These are phyloP conservation scores for Globisporangium perplexum DNA, from an alignment of 352 stramenopile genomes.

Conservation along the genomic window DNA sequence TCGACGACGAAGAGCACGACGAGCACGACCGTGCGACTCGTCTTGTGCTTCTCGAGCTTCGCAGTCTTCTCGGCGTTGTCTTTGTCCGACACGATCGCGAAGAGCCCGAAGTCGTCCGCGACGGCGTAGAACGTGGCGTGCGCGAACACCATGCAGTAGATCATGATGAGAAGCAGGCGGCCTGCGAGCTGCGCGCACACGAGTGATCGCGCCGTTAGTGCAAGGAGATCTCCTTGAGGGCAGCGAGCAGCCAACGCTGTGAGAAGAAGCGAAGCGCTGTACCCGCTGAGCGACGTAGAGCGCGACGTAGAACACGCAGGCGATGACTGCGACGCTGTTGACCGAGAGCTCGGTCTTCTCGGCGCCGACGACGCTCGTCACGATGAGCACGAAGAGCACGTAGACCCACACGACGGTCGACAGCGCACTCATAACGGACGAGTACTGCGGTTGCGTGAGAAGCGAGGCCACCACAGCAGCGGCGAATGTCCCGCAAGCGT, in stretches of 20 bases:
- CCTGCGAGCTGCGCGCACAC: constrained; percentile 2
- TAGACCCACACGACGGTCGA: constrained; percentile 18
- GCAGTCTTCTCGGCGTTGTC: neutral
- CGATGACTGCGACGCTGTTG: constrained; percentile 16
- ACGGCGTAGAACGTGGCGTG: constrained; percentile 21
- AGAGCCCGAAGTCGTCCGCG: constrained; percentile 21
- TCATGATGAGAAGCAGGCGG: constrained; percentile 14
- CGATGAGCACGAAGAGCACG: constrained; percentile 20
- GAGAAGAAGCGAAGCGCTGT: neutral
- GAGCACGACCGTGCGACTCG: constrained; percentile 13
- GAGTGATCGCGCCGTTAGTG: neutral
- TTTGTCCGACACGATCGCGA: constrained; percentile 6
- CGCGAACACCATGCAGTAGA: constrained; percentile 18
- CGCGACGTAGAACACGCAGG: constrained; percentile 14
- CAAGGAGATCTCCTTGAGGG: too few species aligned
- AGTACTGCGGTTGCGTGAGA: constrained; percentile 8
- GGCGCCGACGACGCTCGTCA: constrained; percentile 13
- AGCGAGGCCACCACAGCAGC: neutral
- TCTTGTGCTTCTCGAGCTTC: constrained; percentile 6
- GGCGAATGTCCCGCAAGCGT: too few species aligned
- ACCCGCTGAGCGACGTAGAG: constrained; percentile 15
- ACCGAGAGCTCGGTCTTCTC: constrained; percentile 16
- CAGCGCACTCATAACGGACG: constrained; percentile 14
- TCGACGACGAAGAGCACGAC: constrained; percentile 25
- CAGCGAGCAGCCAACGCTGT: too few species aligned